Conservation (phyloP, 2,329 filamentous ascomycete genomes). For the Magnaporthales sp. region DNA sequence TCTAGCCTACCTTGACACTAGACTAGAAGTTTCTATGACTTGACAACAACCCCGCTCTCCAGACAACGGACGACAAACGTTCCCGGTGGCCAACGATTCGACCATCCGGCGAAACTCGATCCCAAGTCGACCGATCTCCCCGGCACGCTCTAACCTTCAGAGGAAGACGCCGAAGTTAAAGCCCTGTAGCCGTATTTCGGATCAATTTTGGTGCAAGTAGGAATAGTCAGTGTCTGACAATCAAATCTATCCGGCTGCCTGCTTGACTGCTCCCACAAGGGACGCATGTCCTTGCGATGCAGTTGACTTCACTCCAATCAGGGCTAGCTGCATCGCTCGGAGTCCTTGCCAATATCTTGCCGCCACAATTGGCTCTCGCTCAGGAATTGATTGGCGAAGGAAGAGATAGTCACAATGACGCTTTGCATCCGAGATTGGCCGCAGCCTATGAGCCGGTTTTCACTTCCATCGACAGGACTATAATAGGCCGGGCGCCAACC, state of each 20-base stretch:
- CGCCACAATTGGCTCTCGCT: constrained; percentile 53
- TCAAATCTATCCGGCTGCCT: background rate
- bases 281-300: constrained; percentile 35
- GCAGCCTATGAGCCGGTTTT: constrained; percentile 52
- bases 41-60: background rate
- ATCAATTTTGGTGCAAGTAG: background rate
- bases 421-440: background rate
- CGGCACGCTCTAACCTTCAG: background rate
- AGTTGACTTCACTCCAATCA: constrained; percentile 30
- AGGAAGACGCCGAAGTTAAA: background rate
- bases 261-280: constrained; percentile 24
- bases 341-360: constrained; percentile 48
- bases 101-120: background rate
- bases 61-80: background rate
- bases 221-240: background rate
- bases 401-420: background rate
- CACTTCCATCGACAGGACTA: constrained; percentile 47
- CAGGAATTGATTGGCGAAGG: constrained; percentile 30
- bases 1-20: background rate
- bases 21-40: background rate
- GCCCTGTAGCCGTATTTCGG: background rate
- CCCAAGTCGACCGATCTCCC: background rate
- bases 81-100: background rate
- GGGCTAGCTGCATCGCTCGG: constrained; percentile 54
- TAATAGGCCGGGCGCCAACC: constrained; percentile 52